phyloP scores from a whole-genome alignment of 306 rosid species.

The barrel medic (Medicago truncatula) region DNA sequence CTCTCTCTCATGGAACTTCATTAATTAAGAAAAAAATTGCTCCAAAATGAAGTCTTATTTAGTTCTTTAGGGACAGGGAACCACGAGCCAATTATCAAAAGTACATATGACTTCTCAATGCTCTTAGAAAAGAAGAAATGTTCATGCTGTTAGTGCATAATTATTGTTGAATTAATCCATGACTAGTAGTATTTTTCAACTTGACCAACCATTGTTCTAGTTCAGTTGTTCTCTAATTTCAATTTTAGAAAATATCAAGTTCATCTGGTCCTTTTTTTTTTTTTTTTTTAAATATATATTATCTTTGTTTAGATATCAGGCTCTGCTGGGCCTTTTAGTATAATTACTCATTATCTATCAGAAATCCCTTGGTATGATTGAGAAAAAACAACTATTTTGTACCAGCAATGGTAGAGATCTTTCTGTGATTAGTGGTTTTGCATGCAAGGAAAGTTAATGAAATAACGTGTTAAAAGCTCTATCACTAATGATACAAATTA shows the following conservation, averaged over 20 bases:
- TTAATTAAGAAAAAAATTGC: not conserved
- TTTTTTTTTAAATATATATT: not conserved
- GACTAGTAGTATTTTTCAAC: conserved; percentile 4
- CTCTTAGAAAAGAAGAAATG: conserved; percentile 1
- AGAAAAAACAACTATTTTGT: conserved; percentile 2
- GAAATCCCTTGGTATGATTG: conserved; percentile 17
- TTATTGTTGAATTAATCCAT: not conserved
- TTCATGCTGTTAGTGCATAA: not conserved
- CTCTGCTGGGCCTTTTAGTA: conserved; percentile 3
- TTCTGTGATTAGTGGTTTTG: not conserved
- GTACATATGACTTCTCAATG: conserved; percentile 1
- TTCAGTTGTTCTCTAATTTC: conserved; percentile 5
- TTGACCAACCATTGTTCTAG: not conserved
- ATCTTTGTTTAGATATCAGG: conserved; percentile 12
- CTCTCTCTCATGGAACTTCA: not conserved
- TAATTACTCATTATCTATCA: conserved; percentile 13
- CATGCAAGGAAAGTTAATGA: not conserved
- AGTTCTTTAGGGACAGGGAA: not conserved
- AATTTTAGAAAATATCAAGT: conserved; percentile 32
- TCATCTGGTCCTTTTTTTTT: not conserved
- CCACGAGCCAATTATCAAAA: not conserved
- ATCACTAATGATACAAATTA: not conserved
- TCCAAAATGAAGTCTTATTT: conserved; percentile 6
- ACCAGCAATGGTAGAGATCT: conserved; percentile 1
- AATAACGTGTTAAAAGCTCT: conserved; percentile 4